Evolutionary conservation across 768 basidiomycete genomes (phyloP), one percentile per base, ranked within the genome.

Genomic region (Podaxis sp.): DNA sequence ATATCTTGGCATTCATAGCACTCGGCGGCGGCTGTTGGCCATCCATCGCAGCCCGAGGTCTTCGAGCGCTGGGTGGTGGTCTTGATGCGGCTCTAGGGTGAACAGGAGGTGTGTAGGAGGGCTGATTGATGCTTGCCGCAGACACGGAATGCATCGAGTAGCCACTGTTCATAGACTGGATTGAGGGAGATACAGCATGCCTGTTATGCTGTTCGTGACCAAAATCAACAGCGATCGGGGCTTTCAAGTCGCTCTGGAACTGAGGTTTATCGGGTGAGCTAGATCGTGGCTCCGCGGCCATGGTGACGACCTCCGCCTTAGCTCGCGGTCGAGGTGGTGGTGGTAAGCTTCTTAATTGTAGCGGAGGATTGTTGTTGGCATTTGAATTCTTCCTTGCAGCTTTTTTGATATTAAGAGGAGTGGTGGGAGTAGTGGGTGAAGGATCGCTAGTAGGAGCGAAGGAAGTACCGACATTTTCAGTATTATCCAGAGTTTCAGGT

Each of bases 271-370:
- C 48, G 36, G 9, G 37, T 7, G 48, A 28, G 14, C 21, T 16
- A 6, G 42, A 28, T 28, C 10, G 62, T 59, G 42, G 51, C 37
- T 47, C 36, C 35, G 51, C 14, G 38, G 42, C 61, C 14, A 18
- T 7, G 7, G 67, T 32, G 70, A 62, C 60, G 61, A 68, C 59
- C 21, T 70, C 66, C n/a, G 71, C 68, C 57, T 73, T 71, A 36
- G 67, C 67, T 27, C 74, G 71, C 16, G 69, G 73, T 52, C 85
- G 78, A 16, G 85, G 86, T 4, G 86, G 85, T 10, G 84, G 85
- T 1, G 85, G 83, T 9, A 87, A 72, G 64, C 75, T 79, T 52
- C 68, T 78, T 56, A 74, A 62, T 25, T 64, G 59, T 18, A 67
- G 69, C 28, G 71, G 69, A 55, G 72, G 32, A 9, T 61, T 61